A percentile compares a stretch with the other conserved stretches of the same genome.
Evolutionary conservation across 1,284 basidiomycete genomes (phyloP).

Genomic region (Cryptococcus neoformans): DNA sequence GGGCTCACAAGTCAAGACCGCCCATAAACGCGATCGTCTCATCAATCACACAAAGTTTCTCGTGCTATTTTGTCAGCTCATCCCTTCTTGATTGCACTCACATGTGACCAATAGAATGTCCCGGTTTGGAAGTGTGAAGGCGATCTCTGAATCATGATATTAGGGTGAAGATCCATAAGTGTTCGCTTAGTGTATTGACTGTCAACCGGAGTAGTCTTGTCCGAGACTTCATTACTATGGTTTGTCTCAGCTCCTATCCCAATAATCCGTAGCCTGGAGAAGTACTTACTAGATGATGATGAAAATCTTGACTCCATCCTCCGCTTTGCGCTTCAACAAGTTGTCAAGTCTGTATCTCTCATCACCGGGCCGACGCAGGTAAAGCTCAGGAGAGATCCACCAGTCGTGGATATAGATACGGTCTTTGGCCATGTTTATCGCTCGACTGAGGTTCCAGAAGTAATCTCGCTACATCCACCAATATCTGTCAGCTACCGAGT

Average conservation of each 20-base stretch:
- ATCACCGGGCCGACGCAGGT: slow-evolving; percentile 76
- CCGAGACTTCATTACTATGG: slow-evolving; percentile 90
- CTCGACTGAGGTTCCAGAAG: slow-evolving; percentile 95
- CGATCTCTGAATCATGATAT: slow-evolving; percentile 95
- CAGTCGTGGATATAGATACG: slow-evolving; percentile 92
- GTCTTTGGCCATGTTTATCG: slow-evolving; percentile 86
- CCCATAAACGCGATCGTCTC: slow-evolving; percentile 98
- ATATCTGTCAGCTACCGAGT: background rate
- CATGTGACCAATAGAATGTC: slow-evolving; percentile 98
- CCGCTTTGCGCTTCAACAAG: slow-evolving; percentile 86
- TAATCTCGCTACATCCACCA: slow-evolving; percentile 69
- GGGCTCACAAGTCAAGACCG: slow-evolving; percentile 76
- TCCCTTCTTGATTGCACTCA: slow-evolving; percentile 49
- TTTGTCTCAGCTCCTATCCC: background rate
- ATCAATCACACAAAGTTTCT: slow-evolving; percentile 97
- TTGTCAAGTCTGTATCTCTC: slow-evolving; percentile 85
- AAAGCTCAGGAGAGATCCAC: slow-evolving; percentile 76
- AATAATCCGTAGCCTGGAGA: background rate
- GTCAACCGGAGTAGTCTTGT: slow-evolving; percentile 87
- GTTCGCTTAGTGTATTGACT: slow-evolving; percentile 89
- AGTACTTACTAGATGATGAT: slow-evolving; percentile 81
- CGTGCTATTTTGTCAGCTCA: slow-evolving; percentile 61
- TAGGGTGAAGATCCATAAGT: slow-evolving; percentile 80
- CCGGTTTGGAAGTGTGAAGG: slow-evolving; percentile 97
- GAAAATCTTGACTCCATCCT: slow-evolving; percentile 94